Evolutionary conservation across 2,329 filamentous ascomycete species (phyloP), one percentile per base, ranked within the genome.

Genomic region (Curvularia sp.): DNA sequence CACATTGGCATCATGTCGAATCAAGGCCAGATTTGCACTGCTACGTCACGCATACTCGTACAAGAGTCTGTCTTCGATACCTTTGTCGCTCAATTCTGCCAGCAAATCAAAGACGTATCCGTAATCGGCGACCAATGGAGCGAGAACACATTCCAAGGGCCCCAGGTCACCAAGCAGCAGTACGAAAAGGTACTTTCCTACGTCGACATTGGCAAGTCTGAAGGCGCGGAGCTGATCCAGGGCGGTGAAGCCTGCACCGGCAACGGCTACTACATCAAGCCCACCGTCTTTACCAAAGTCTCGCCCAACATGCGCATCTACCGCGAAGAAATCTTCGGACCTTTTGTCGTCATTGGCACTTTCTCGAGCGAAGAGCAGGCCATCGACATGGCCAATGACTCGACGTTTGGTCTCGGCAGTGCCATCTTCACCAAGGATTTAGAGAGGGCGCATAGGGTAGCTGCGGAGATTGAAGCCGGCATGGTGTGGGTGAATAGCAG

Each of bases 1-100:
- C 86, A 88, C 62, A 73, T 81, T 80, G 51, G 84, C 82, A 33
- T 84, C 67, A 85, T 85, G 80, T 80, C 78, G 35, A 84, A 85
- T 73, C 78, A 81, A 67, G 84, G 84, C 42, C 82, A 86, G 62
- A 81, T 85, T 24, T 87, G 85, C 72, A 84, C 82, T 1, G 83
- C 84, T 0, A 85, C 82, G 0, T 83, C 81, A 1, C 76, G 85
- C 3, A 81, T 86, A 39, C 73, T 82, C 8, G 84, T 86, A 0
- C 83, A 86, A 56, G 78, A 81, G 38, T 74, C 75, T 3, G 78
- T 86, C n/a, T 81, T 84, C 55, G 85, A 89, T 24, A 78, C 84
- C 39, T 92, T 91, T 70, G 72, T 91, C 53, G 13, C 44, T 22
- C 43, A 31, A 24, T 58, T 58, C 26, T 22, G 50, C 22, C 43